phyloP scores from a whole-genome alignment of 345 rosid species.

The Physaria fendleri region DNA sequence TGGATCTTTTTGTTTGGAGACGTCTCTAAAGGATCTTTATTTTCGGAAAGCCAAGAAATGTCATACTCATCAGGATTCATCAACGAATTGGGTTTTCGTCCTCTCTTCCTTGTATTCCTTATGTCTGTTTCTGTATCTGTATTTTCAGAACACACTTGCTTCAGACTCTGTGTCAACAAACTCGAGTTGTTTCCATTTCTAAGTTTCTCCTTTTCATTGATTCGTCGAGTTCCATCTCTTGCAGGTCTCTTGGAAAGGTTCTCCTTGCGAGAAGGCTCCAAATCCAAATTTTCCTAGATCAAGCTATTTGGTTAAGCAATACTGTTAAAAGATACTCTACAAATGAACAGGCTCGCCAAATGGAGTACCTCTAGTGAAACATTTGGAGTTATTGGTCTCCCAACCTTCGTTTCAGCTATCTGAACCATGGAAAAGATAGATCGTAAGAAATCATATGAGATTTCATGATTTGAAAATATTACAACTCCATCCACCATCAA shows the following conservation, averaged over 20 bases:
- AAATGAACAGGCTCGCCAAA: background rate
- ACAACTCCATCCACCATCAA: background rate
- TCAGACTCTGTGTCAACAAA: constrained; percentile 23
- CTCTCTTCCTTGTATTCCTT: constrained; percentile 46
- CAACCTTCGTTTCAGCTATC: background rate
- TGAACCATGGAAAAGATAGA: constrained; percentile 21
- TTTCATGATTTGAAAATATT: background rate
- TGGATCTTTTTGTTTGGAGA: constrained; percentile 21
- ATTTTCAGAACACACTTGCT: constrained; percentile 29
- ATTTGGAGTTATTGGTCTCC: background rate
- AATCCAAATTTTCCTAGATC: constrained; percentile 14
- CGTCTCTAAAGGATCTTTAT: constrained; percentile 26
- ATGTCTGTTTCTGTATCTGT: constrained; percentile 29
- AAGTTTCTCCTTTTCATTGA: background rate
- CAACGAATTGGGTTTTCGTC: constrained; percentile 60
- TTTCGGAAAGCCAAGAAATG: constrained; percentile 37
- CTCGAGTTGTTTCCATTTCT: constrained; percentile 3
- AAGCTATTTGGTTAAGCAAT: constrained; percentile 1
- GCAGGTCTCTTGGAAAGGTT: constrained; percentile 11
- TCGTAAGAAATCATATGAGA: constrained; percentile 3
- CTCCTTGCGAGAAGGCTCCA: constrained; percentile 2
- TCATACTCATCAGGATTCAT: constrained; percentile 67
- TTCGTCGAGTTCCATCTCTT: constrained; percentile 6
- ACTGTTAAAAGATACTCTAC: constrained; percentile 2
- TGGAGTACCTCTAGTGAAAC: background rate